Conservation (phyloP, 352 stramenopile genomes). For the Elongisporangium prolatum region DNA sequence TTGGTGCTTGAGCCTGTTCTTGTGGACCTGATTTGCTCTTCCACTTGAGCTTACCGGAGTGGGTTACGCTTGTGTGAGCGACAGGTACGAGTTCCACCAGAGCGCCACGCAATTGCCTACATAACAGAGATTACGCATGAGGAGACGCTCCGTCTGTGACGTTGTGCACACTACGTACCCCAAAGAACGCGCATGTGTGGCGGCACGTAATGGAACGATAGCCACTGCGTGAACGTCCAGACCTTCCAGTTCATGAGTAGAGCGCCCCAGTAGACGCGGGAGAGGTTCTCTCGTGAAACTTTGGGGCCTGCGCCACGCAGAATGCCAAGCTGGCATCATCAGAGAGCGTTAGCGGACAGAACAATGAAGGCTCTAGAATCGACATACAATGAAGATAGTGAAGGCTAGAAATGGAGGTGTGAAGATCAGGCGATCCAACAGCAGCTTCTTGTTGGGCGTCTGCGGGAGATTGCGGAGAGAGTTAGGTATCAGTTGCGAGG, state of each 20-base stretch:
- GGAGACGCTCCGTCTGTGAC: neutral
- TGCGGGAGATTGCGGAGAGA: constrained; percentile 9
- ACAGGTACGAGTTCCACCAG: constrained; percentile 81
- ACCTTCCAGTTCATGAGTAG: constrained; percentile 71
- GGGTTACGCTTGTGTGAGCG: constrained; percentile 43
- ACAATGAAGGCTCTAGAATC: neutral
- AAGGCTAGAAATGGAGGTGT: constrained; percentile 65
- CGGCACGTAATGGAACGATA: constrained; percentile 74
- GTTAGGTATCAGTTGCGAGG: neutral
- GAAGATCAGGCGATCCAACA: constrained; percentile 61
- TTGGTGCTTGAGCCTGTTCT: neutral
- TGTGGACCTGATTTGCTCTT: constrained; percentile 7
- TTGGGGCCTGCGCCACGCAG: constrained; percentile 48
- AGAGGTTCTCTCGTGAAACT: constrained; percentile 36
- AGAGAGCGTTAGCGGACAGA: constrained; percentile 2
- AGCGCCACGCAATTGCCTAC: constrained; percentile 64
- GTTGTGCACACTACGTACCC: constrained; percentile 30
- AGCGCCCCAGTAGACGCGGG: constrained; percentile 38
- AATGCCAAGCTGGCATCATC: constrained; percentile 37
- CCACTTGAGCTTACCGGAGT: neutral
- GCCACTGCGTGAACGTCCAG: constrained; percentile 65
- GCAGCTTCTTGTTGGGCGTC: constrained; percentile 73
- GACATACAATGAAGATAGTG: constrained; percentile 58
- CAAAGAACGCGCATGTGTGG: constrained; percentile 66
- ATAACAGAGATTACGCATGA: constrained; percentile 6